Base-by-base conservation (phyloP, 2,329 filamentous ascomycete species). In the Cercospora citrullina region DNA sequence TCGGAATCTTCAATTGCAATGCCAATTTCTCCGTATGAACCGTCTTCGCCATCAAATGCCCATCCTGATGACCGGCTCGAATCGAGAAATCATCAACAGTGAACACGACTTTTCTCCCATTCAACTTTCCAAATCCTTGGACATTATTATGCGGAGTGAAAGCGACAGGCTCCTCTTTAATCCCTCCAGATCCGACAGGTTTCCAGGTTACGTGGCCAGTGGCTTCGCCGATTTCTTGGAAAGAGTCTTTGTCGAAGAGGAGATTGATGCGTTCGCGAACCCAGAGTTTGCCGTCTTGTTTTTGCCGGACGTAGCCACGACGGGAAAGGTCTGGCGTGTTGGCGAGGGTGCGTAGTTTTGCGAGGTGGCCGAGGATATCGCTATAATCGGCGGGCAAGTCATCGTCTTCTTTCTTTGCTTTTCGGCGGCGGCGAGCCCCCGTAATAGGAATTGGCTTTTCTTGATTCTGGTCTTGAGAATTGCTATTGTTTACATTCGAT, bases 71-170 rank as follows among this genome's bases (percentile, higher is more conserved):
- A 1, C 88, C 88, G 30, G 87, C 87, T 5, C 88, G 80, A 30
- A 90, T 84, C 1, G 83, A 86, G 71, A 89, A 90, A 74, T 90
- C 88, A 73, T 90, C 87, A 0, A 87, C 87, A 0, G 88, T 89
- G 60, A 90, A 84, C 0, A 89, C 78, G 3, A 90, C 80, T 64
- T 84, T 83, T 45, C 87, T 79, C 0, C 85, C 85, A 21, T 81
- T 77, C 28, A 89, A 73, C 58, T 78, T 80, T 2, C 87, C 77
- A 23, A 76, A 77, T 2, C 76, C 87, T 72, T 90, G 87, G 2
- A 89, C 83, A 73, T 89, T 90, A 70, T 90, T 90, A 67, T 83
- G 86, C 0, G 87, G 87, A 5, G 84, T 79, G 72, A 86, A 90
- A 0, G 80, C 80, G 0, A 80, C 77, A 0, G 86, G 83, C 67